Conservation (phyloP, 2,329 filamentous ascomycete genomes). For the Calonectria montana region DNA sequence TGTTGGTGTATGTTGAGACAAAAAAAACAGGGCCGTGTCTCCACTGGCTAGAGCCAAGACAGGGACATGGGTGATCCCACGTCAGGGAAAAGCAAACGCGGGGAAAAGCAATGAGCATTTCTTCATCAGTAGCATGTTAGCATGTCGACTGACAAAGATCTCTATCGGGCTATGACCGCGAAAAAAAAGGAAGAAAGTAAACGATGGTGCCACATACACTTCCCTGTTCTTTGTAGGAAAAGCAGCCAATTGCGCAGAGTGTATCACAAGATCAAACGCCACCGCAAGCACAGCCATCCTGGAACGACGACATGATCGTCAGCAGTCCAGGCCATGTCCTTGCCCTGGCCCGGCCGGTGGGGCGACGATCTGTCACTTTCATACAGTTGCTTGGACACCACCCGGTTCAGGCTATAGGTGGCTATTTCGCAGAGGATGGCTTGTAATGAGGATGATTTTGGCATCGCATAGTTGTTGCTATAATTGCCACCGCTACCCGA, state of each 20-base stretch:
- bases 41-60: constrained; percentile 13
- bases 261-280: neutral
- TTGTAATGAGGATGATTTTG: neutral
- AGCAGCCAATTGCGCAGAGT: neutral
- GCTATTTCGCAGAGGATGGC: neutral
- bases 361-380: constrained; percentile 3
- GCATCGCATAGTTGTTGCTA: neutral
- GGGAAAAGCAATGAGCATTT: constrained; percentile 3
- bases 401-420: neutral
- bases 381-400: neutral
- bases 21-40: neutral
- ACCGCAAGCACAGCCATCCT: neutral
- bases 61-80: neutral
- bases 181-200: neutral
- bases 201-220: neutral
- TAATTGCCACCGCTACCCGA: neutral
- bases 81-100: constrained; percentile 10
- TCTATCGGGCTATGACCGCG: neutral
- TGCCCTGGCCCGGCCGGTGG: neutral
- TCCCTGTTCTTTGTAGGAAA: neutral
- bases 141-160: neutral
- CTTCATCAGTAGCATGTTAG: too few species aligned
- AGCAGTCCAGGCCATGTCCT: neutral
- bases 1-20: neutral
- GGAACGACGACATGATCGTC: neutral